Percentiles rank a stretch among this genome's conserved stretches.
Conservation (phyloP, 441 rosid genomes). For the Bruguiera hainesii region DNA sequence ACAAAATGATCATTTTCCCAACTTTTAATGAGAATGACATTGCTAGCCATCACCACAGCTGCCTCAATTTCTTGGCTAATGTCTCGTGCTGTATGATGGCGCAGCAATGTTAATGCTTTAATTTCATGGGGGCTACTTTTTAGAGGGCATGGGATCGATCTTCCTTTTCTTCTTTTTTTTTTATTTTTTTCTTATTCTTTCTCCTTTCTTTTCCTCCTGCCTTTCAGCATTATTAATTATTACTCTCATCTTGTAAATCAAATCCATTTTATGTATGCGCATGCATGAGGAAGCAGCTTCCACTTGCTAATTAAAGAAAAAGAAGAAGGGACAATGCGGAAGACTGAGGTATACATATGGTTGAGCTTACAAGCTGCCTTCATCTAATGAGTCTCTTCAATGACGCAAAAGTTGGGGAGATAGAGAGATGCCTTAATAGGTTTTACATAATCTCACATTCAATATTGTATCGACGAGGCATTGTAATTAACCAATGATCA, state of each 20-base stretch:
- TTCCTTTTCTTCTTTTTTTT: not conserved
- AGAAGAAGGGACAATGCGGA: not conserved
- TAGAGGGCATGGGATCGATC: constrained; percentile 32
- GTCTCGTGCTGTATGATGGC: not conserved
- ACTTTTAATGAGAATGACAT: constrained; percentile 35
- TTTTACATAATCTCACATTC: too few species aligned
- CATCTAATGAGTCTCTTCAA: constrained; percentile 14
- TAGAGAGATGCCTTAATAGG: too few species aligned
- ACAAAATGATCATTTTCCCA: constrained; percentile 61
- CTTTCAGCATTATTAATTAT: not conserved
- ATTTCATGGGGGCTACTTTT: constrained; percentile 18
- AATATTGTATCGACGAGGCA: too few species aligned
- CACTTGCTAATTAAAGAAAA: constrained; percentile 11
- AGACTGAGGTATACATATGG: not conserved
- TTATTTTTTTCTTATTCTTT: not conserved
- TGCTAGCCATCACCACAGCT: too few species aligned
- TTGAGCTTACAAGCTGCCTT: not conserved
- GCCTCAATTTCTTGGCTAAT: constrained; percentile 8
- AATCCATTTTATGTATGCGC: constrained; percentile 25
- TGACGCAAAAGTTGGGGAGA: constrained; percentile 2
- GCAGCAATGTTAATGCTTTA: constrained; percentile 8
- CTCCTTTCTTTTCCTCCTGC: not conserved
- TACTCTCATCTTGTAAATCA: constrained; percentile 34
- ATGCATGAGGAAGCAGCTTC: constrained; percentile 24
- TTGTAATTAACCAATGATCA: too few species aligned